These are phyloP conservation scores for Herpotrichia juniperi DNA, from an alignment of 2,329 filamentous ascomycete genomes.

Conservation along the genomic window DNA sequence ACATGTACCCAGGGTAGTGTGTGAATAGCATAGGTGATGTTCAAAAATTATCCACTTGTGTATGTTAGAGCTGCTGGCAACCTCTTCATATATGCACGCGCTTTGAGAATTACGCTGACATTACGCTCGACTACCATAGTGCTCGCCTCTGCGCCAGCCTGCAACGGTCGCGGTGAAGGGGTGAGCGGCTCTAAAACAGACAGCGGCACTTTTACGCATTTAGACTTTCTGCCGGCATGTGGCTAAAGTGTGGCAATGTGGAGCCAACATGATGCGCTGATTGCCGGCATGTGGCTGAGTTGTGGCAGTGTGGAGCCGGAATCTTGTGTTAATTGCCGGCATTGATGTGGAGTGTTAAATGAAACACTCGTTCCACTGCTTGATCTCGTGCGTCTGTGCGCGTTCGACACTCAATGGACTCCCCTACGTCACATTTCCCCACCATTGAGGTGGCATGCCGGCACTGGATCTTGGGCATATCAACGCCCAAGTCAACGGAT, in stretches of 20 bases:
- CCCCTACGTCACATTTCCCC: constrained; percentile 11
- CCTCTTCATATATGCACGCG: too few relatives aligned
- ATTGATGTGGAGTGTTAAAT: constrained; percentile 9
- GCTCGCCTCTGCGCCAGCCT: background rate
- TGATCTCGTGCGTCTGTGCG: constrained; percentile 3
- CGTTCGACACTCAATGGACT: background rate
- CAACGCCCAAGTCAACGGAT: background rate
- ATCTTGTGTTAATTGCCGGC: constrained; percentile 16
- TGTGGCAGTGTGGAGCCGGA: constrained; percentile 20
- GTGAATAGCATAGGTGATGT: too few relatives aligned
- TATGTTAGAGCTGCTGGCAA: too few relatives aligned
- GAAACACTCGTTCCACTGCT: constrained; percentile 15
- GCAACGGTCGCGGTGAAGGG: constrained; percentile 1
- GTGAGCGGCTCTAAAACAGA: background rate
- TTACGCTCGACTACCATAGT: too few relatives aligned
- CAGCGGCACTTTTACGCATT: background rate
- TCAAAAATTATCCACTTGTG: too few relatives aligned
- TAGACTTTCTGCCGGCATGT: constrained; percentile 13
- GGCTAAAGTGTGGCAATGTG: constrained; percentile 16
- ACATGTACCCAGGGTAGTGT: too few relatives aligned
- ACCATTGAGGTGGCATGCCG: constrained; percentile 8
- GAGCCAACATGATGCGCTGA: constrained; percentile 18
- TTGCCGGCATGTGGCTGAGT: constrained; percentile 17
- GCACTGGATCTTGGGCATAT: constrained; percentile 7
- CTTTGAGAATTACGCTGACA: too few relatives aligned